Evolutionary conservation across 441 rosid species (phyloP).

Genomic region (Arabidopsis hybrid): DNA sequence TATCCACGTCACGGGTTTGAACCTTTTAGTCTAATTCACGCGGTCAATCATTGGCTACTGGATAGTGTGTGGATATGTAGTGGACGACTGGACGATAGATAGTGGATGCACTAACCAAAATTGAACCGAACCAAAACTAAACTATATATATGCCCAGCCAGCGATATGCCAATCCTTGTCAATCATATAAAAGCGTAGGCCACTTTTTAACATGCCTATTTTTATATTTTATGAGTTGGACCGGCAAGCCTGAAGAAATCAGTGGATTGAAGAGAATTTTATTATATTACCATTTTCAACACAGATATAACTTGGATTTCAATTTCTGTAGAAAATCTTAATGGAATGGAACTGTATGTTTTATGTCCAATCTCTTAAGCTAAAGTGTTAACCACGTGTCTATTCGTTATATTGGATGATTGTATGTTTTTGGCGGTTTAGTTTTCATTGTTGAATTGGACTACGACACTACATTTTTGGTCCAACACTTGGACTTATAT

Average conservation of each 20-base stretch:
- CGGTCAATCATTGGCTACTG: slow-evolving; percentile 24
- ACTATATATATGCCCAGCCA: too few species aligned
- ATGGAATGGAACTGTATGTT: slow-evolving; percentile 37
- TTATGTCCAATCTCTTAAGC: slow-evolving; percentile 1
- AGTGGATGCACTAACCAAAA: slow-evolving; percentile 6
- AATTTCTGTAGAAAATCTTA: slow-evolving; percentile 8
- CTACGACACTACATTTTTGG: slow-evolving; percentile 19
- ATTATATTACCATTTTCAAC: background rate
- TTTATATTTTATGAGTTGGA: background rate
- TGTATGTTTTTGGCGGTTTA: background rate
- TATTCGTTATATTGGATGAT: background rate
- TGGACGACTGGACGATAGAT: background rate
- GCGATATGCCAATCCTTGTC: slow-evolving; percentile 7
- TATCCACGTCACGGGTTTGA: background rate
- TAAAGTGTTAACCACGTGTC: slow-evolving; percentile 17
- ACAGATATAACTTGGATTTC: background rate
- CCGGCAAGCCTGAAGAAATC: background rate
- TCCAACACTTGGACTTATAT: slow-evolving; percentile 28
- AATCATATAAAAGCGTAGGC: slow-evolving; percentile 11
- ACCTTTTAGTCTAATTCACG: slow-evolving; percentile 16
- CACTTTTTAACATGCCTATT: background rate
- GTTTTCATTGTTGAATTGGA: slow-evolving; percentile 4
- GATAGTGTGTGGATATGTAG: background rate
- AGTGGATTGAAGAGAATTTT: background rate
- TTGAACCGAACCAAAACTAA: background rate